Percentiles rank a stretch among this genome's conserved stretches.
These are phyloP conservation scores for Aspergillus hancockii DNA, from an alignment of 495 filamentous ascomycete genomes.

Conservation along the genomic window DNA sequence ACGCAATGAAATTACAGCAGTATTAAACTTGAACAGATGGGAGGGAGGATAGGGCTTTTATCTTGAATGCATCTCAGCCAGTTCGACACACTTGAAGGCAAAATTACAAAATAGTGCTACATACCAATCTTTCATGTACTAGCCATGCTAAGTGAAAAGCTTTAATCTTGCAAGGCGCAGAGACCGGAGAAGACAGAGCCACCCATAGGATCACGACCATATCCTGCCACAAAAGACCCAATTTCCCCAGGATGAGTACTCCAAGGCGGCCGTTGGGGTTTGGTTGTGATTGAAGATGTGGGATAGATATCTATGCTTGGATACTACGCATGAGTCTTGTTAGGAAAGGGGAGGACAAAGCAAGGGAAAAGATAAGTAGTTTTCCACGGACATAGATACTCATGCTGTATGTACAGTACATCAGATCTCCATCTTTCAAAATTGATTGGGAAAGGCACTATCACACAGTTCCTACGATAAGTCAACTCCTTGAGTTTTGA, in stretches of 20 bases:
- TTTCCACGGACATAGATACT: slow-evolving; percentile 1
- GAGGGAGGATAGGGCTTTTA: background rate
- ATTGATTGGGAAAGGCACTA: background rate
- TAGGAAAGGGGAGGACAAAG: background rate
- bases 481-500: background rate
- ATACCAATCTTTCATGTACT: background rate
- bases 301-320: too few species aligned
- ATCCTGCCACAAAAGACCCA: background rate
- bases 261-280: background rate
- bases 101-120: background rate
- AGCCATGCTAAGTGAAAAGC: background rate
- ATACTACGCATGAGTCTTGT: background rate
- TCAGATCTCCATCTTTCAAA: background rate
- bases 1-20: background rate
- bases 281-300: too few species aligned
- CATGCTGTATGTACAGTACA: background rate
- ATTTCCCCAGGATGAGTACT: background rate
- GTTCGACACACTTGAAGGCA: background rate
- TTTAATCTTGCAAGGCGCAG: background rate
- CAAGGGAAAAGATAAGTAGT: slow-evolving; percentile 2
- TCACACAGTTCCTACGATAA: too few species aligned
- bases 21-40: background rate
- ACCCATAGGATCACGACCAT: too few species aligned
- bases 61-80: background rate
- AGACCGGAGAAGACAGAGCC: too few species aligned